Evolutionary conservation across 345 rosid species (phyloP), one percentile per base, ranked within the genome.

Genomic region (Limnanthes douglasii): DNA sequence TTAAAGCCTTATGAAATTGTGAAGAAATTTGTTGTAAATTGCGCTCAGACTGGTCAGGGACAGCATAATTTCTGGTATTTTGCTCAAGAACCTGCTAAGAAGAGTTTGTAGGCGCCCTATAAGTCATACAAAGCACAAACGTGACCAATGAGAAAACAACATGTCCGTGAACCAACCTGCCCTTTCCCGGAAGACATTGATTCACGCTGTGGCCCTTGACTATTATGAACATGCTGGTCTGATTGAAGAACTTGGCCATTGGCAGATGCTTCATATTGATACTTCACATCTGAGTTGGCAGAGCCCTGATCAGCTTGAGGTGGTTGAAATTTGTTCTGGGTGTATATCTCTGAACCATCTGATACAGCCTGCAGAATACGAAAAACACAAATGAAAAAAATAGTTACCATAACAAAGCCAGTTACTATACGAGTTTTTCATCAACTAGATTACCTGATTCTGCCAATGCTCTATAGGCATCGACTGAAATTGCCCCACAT

Each of bases 401-500:
- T 31, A 21, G 36, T 49, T 45, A 47, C 25, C 42, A 18, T 8
- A 9, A 10, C 1, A 36, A 18, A 21, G n/a, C 12, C 20, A 30
- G 43, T 41, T 9, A 36, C 21, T 41, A 53, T 20, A 50, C 4
- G 17, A 4, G 20, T 11, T 26, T 41, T 37, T 16, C 15, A 19
- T 18, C 11, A n/a, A 43, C 33, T 34, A 34, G 42, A 85, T 96
- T 83, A 53, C 79, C 39, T 68, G 85, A 51, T 65, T 84, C 50
- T 62, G 86, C 86, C 79, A 81, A 37, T 70, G 77, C 32, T 71
- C 80, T 19, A 58, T 37, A 10, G 75, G 70, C 39, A 70, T 30
- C 13, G 86, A 56, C 27, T 54, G 64, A 46, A 61, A 37, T 25
- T 77, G 78, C 34, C 78, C 70, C 56, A 44, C 62, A 43, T 70